Evolutionary conservation across 2,329 filamentous ascomycete species (phyloP), one percentile per base, ranked within the genome.

Genomic region (Trichoderma atroviride): DNA sequence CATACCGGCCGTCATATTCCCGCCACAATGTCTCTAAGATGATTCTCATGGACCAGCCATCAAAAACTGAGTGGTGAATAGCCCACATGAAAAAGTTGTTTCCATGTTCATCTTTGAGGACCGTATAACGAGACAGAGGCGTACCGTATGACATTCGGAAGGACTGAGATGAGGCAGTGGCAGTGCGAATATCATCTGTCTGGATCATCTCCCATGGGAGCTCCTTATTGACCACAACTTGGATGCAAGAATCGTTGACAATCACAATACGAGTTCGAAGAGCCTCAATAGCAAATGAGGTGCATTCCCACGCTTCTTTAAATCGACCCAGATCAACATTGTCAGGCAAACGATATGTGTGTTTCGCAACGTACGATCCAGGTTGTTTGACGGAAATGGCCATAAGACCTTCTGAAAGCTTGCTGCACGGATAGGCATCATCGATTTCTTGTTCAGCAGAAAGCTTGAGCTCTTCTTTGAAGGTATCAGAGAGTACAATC

Each of bases 321-420:
- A 79, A 78, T 3, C 58, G 66, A 7, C 53, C 50, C 47, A 76
- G n/a, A 6, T 78, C 71, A 4, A 75, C 52, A 29, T 74, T 16
- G 5, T 35, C 62, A 1, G 72, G 55, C 3, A 78, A 72, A 10
- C 80, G 74, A 58, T 82, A 83, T 1, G 76, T 76, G 19, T 70
- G 62, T 56, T 70, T 68, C 4, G 16, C 62, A 35, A 65, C 71
- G 71, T 59, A 71, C 14, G n/a, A 7, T 76, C 80, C 7, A 68
- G 61, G 27, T 75, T 73, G 47, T 74, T 63, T 75, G 52, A 72
- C 73, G 0, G 79, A 75, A 0, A 81, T 72, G 0, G 78, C 76
- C 50, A 83, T 74, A 1, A 83, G 75, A 3, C 78, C 79, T 71
- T 80, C 79, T 60, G 82, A 80, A 2, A 82, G 73, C 4, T 76